Conservation (phyloP, 2,329 filamentous ascomycete genomes). For the Botrytis fragariae region DNA sequence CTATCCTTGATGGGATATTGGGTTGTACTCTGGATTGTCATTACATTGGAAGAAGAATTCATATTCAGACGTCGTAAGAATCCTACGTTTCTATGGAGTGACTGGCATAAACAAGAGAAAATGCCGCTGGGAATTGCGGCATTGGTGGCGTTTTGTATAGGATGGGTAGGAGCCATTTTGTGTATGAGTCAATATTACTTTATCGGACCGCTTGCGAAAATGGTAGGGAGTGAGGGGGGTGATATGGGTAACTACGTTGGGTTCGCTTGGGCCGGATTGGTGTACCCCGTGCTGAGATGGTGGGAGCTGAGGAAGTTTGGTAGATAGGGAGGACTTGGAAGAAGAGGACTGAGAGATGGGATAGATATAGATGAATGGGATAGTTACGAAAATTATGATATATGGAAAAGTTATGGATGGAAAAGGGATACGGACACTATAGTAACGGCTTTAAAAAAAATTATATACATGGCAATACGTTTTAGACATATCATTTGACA, state of each 20-base stretch:
- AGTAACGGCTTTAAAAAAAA: not conserved
- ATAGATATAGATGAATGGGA: not conserved
- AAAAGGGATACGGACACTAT: not conserved
- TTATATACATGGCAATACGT: not conserved
- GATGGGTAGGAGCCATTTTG: constrained; percentile 63
- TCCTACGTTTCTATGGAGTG: constrained; percentile 55
- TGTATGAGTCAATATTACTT: constrained; percentile 71
- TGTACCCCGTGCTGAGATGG: constrained; percentile 47
- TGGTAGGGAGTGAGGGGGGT: constrained; percentile 48
- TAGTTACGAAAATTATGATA: not conserved
- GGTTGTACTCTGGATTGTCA: constrained; percentile 63
- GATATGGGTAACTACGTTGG: constrained; percentile 46
- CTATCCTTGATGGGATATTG: constrained; percentile 70
- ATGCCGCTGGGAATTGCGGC: constrained; percentile 63
- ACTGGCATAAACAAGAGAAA: constrained; percentile 57
- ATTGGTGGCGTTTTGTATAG: constrained; percentile 58
- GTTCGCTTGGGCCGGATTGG: constrained; percentile 56
- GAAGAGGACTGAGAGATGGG: not conserved
- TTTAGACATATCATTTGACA: not conserved
- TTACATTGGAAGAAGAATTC: constrained; percentile 59
- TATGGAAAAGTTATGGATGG: not conserved
- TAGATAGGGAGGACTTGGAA: constrained; percentile 24
- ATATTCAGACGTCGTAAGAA: constrained; percentile 51
- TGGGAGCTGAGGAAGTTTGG: constrained; percentile 38
- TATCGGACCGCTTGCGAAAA: constrained; percentile 55